These are phyloP conservation scores for Chrysoporthe deuterocubensis DNA, from an alignment of 2,329 filamentous ascomycete species.

Conservation along the genomic window DNA sequence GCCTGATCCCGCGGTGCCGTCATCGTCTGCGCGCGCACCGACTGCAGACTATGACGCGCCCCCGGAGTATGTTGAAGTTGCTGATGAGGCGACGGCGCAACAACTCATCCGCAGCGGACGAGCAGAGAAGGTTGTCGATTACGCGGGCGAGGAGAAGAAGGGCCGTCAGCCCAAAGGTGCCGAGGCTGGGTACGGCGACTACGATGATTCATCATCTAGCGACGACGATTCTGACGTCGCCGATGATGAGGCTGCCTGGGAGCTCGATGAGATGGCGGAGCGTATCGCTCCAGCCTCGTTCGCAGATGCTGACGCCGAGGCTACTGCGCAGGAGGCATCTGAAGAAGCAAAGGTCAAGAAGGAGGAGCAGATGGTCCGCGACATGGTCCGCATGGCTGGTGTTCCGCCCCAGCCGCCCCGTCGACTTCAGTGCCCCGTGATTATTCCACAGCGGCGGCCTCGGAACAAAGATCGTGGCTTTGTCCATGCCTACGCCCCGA, in stretches of 20 bases:
- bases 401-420: constrained; percentile 24
- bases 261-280: constrained; percentile 34
- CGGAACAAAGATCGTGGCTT: constrained; percentile 42
- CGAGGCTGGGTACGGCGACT: constrained; percentile 12
- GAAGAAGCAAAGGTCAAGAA: constrained; percentile 30
- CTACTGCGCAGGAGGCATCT: constrained; percentile 15
- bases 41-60: not conserved
- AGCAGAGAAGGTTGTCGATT: constrained; percentile 13
- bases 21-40: constrained; percentile 8
- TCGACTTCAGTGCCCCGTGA: constrained; percentile 39
- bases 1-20: not conserved
- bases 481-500: constrained; percentile 44
- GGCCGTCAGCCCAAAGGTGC: not conserved
- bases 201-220: constrained; percentile 18
- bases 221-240: constrained; percentile 20
- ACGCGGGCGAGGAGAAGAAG: constrained; percentile 16
- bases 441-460: constrained; percentile 45
- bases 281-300: constrained; percentile 28
- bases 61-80: constrained; percentile 26
- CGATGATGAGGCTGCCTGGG: constrained; percentile 33
- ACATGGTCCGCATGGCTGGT: constrained; percentile 32
- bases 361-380: constrained; percentile 28
- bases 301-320: constrained; percentile 8
- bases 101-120: constrained; percentile 14
- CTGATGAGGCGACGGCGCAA: constrained; percentile 22